phyloP scores from a whole-genome alignment of 2,329 filamentous ascomycete genomes.

The Ascochyta lentis region DNA sequence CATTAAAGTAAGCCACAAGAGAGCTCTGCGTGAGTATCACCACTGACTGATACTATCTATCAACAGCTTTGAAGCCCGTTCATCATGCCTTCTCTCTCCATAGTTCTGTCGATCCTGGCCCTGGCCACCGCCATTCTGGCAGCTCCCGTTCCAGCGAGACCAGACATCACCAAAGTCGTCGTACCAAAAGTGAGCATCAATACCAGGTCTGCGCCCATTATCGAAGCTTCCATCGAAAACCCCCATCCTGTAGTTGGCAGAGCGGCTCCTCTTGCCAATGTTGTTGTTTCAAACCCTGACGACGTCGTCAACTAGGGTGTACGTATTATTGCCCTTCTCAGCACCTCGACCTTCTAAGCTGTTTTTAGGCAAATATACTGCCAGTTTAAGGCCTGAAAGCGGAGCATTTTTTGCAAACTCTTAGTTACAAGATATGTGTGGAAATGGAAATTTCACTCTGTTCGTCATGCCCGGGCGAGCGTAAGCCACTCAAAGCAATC shows the following conservation, averaged over 20 bases:
- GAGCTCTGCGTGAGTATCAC: background rate
- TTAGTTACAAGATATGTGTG: background rate
- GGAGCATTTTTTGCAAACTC: too few relatives aligned
- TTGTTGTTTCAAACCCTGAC: background rate
- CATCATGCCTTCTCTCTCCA: conserved; percentile 8
- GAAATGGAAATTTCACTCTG: background rate
- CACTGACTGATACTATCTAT: background rate
- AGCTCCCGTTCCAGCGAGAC: conserved; percentile 23
- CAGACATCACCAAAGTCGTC: conserved; percentile 3
- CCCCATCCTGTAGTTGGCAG: background rate
- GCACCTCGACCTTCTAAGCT: too few relatives aligned
- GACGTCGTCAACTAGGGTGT: background rate
- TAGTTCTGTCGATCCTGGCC: conserved; percentile 12
- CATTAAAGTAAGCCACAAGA: background rate
- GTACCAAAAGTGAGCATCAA: background rate
- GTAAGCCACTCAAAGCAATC: background rate
- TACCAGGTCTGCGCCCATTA: background rate
- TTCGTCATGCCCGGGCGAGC: background rate
- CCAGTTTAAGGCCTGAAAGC: too few relatives aligned
- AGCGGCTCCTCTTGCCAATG: background rate
- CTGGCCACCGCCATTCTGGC: conserved; percentile 9
- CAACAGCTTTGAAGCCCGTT: background rate
- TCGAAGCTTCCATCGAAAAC: background rate
- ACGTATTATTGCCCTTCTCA: background rate
- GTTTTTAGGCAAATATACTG: too few relatives aligned